Evolutionary conservation across 192 early-diverging fungal genomes (phyloP), one percentile per base, ranked within the genome.

Genomic region (Pilobolus umbonatus): DNA sequence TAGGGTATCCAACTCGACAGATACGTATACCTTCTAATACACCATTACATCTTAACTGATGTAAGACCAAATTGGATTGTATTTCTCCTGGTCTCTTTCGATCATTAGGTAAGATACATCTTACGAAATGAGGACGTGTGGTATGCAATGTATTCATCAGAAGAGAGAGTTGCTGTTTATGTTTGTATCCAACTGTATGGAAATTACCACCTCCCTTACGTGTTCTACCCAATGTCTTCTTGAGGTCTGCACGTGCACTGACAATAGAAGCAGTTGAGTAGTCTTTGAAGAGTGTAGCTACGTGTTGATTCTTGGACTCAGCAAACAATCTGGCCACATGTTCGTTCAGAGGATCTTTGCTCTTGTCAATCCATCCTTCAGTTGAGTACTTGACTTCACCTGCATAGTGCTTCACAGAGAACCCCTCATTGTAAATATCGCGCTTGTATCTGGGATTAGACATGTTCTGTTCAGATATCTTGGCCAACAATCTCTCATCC

Each of bases 1-100:
- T 98, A 1, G 95, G 95, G 72, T 89, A 99, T 11, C 96, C 96
- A 40, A 89, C 89, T 29, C 95, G 81, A 59, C 91, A 95, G 54
- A 99, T 97, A 39, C 94, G 85, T 54, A 99, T 96, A 11, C 95
- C 95, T 71, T 98, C 96, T 25, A 97, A 73, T 12, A 98, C 95
- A 77, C 96, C 96, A 69, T 98, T 97, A 74, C 95, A 98, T 6
- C 93, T 75, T 42, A 97, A 76, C 65, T 98, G 96, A 46, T 95
- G 92, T 30, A 96, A 76, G 0, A 98, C 95, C 38, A 92, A 74
- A 19, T 85, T 83, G 14, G 88, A 82, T 55, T 94, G 70, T 38
- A 98, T 79, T 62, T 85, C 85, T 8, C 92, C 92, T 0, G 96
- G 75, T 22, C 82, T 80, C 68, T 98, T 98, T 53, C 95, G 89